Base-by-base conservation (phyloP, 139 green algal species). In the Coccomyxa sp. region DNA sequence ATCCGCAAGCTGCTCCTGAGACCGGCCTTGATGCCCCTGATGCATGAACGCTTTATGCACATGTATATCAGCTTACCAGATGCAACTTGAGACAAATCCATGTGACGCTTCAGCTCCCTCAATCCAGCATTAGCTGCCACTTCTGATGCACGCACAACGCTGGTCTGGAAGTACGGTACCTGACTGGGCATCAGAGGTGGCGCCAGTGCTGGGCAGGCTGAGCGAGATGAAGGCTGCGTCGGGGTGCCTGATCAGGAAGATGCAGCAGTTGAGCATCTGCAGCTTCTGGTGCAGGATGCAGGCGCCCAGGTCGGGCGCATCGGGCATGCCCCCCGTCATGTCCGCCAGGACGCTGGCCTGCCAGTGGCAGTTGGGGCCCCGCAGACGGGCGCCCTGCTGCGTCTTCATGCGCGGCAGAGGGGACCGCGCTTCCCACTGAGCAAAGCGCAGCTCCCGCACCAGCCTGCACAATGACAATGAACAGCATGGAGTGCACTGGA, bases 231-330 rank as follows among this genome's bases (percentile, higher is more conserved):
- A 74, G 33, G 9, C 69, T 8, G 34, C 14, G 33, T 34, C 34
- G 33, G 69, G 35, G 14, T n/a, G 33, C 69, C 33, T 16, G 0
- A 27, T 37, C 31, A 37, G 71, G 1, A 71, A 54, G 41, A 95
- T 94, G 87, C 90, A 96, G 18, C 90, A 37, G 69, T 95, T 84
- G 68, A 97, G 82, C 78, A 95, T 87, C 84, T 94, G 84, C 38
- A 97, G 89, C 83, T 95, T 95, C 89, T 97, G 91, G n/a, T 97
- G 92, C 50, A 95, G 84, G 74, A 95, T 80, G 79, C 86, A 91
- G 54, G 44, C 34, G 34, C 76, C 40, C 34, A 92, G 85, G 64
- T 92, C 82, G 69, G 89, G 88, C 10, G 72, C 58, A 64, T 64
- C 50, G 2, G 70, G 70, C 70, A 44, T 44, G 70, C 50, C 50